Conservation (phyloP, 2,329 filamentous ascomycete species). For the Lojkania enalia region DNA sequence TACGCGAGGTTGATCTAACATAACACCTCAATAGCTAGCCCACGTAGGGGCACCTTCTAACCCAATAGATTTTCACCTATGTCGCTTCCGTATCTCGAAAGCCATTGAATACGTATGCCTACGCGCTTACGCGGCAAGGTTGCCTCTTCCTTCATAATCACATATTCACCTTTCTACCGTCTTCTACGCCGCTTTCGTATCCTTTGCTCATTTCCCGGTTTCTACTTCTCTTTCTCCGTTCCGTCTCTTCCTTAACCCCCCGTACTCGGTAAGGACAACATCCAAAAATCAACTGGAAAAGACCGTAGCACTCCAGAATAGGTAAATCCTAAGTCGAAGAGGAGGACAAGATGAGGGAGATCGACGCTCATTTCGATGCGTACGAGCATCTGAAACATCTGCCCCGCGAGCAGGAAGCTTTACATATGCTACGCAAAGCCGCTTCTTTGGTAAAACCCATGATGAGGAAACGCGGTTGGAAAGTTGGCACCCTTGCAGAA, state of each 20-base stretch:
- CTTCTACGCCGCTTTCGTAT: constrained; percentile 17
- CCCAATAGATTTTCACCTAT: constrained; percentile 2
- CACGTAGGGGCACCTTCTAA: too few relatives aligned
- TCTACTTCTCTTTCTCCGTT: too few relatives aligned
- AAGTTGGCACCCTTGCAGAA: constrained; percentile 76
- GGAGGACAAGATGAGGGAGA: constrained; percentile 48
- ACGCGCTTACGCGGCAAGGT: constrained; percentile 28
- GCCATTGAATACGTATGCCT: too few relatives aligned
- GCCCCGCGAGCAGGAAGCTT: constrained; percentile 50
- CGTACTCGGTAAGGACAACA: too few relatives aligned
- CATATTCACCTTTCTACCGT: constrained; percentile 14
- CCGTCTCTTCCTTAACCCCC: too few relatives aligned
- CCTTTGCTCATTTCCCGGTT: too few relatives aligned
- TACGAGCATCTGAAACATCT: constrained; percentile 55
- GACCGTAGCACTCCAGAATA: too few relatives aligned
- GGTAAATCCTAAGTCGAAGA: too few relatives aligned
- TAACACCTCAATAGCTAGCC: too few relatives aligned
- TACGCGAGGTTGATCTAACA: too few relatives aligned
- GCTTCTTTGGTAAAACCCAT: constrained; percentile 92
- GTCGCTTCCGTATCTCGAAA: background rate
- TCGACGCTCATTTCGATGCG: constrained; percentile 53
- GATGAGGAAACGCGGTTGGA: constrained; percentile 85
- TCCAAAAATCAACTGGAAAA: too few relatives aligned
- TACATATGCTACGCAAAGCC: constrained; percentile 71
- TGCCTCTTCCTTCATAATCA: constrained; percentile 24